These are phyloP conservation scores for Nicotiana noctiflora DNA, from an alignment of 257 asterid species.

Conservation along the genomic window DNA sequence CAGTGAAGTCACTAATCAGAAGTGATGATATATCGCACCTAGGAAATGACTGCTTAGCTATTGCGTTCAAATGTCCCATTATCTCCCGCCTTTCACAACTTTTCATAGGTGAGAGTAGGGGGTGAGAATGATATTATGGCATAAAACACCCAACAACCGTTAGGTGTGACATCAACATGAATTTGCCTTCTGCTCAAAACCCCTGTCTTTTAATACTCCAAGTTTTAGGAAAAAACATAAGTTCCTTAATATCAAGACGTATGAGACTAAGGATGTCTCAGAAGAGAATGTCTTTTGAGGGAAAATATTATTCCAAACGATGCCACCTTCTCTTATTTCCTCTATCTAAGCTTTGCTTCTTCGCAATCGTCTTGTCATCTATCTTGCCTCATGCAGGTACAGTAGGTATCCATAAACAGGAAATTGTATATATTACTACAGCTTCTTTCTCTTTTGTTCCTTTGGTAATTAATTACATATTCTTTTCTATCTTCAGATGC, in stretches of 20 bases:
- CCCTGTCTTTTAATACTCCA: neutral
- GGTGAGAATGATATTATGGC: neutral
- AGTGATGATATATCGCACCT: constrained; percentile 28
- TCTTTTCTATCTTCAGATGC: constrained; percentile 30
- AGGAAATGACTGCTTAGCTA: constrained; percentile 22
- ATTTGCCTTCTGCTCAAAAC: neutral
- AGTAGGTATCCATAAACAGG: neutral
- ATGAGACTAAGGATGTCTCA: neutral
- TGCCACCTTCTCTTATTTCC: neutral
- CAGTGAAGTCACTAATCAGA: neutral
- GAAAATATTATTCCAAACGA: neutral
- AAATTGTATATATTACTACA: neutral
- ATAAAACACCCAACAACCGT: constrained; percentile 11
- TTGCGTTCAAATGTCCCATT: constrained; percentile 32
- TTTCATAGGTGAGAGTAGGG: too few species aligned
- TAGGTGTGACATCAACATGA: constrained; percentile 22
- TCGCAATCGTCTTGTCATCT: constrained; percentile 21
- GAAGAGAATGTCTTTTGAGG: neutral
- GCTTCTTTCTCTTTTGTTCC: neutral
- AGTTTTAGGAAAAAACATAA: neutral
- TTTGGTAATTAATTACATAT: neutral
- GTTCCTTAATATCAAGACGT: neutral
- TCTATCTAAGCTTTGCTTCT: constrained; percentile 18
- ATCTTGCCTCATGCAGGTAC: constrained; percentile 41
- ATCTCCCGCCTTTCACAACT: constrained; percentile 15